Base-by-base conservation (phyloP, 2,329 filamentous ascomycete genomes). In the Trematosphaeria pertusa region DNA sequence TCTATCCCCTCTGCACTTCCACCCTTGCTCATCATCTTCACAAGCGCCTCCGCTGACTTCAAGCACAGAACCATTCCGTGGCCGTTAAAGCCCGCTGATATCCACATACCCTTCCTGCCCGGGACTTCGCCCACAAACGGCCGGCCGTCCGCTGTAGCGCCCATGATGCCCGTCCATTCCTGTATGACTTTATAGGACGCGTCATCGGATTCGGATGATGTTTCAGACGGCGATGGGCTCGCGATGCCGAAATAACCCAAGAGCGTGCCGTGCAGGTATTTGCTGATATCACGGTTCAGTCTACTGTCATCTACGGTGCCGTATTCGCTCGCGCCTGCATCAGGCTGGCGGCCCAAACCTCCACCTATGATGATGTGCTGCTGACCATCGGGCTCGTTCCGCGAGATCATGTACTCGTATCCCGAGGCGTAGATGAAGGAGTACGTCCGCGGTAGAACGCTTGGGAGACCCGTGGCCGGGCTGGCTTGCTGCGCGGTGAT, bases 321-420 rank as follows among this genome's bases (percentile, higher is more conserved):
- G 48, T 75, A 83, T 52, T 84, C 79, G 3, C 57, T 61, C 11
- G 78, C 54, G 0, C 81, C 81, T 0, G 69, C 70, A 0, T 71
- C 56, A 0, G 70, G 62, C 2, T 75, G 69, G 35, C 72, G 72
- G 0, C 65, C 72, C 5, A 83, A 63, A 0, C 81, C 84, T 12
- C 86, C 85, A 0, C 86, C 85, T 11, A 87, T 85, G 21, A 88
- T 70, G 20, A 88, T 78, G 45, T 82, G 78, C 19, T 81, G 78
- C 2, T 66, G 70, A 5, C 59, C 62, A 1, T 55, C 47, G 3
- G 54, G 14, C 0, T 62, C 35, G 0, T 79, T 79, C 1, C 82
- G 75, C 1, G 81, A 77, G 7, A 88, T 81, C 77, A 88, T 83
- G 65, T 88, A 89, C 50, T 88, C 86, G 59, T 85, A 87, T 0